A percentile compares a stretch with the other conserved stretches of the same genome.
Evolutionary conservation across 352 stramenopile genomes (phyloP).

Genomic region (Plasmopara viticola): DNA sequence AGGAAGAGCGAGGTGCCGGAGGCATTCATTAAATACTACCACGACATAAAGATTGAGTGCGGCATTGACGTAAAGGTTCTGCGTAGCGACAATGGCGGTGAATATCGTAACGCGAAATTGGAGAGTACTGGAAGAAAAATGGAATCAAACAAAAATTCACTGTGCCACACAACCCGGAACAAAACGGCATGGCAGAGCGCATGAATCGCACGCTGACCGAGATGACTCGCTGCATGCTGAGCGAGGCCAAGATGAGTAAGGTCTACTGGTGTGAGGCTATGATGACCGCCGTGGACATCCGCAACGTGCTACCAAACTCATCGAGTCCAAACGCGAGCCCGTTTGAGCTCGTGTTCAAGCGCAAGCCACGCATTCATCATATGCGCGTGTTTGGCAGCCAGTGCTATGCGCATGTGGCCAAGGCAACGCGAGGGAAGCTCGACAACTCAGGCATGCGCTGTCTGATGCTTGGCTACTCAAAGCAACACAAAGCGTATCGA

Average conservation of each 20-base stretch:
- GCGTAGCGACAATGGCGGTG: not conserved
- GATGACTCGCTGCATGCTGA: slow-evolving; percentile 5
- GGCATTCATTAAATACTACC: not conserved
- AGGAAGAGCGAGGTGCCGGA: not conserved
- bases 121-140: not conserved
- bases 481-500: too few species aligned
- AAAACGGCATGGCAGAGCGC: slow-evolving; percentile 3
- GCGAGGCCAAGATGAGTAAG: slow-evolving; percentile 1
- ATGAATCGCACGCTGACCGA: not conserved
- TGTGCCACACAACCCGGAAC: not conserved
- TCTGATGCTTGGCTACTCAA: too few species aligned
- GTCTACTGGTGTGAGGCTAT: too few species aligned
- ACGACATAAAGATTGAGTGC: not conserved
- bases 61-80: not conserved
- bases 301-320: too few species aligned
- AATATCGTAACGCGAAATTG: not conserved
- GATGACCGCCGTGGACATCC: too few species aligned
- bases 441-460: too few species aligned
- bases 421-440: too few species aligned
- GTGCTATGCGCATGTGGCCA: too few species aligned
- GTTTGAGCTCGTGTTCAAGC: too few species aligned
- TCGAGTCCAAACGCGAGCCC: too few species aligned
- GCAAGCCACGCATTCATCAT: too few species aligned
- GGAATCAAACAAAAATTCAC: slow-evolving; percentile 1
- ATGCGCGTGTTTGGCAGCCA: too few species aligned